These are phyloP conservation scores for Penicillium sp. DNA, from an alignment of 2,329 filamentous ascomycete genomes.

Conservation along the genomic window DNA sequence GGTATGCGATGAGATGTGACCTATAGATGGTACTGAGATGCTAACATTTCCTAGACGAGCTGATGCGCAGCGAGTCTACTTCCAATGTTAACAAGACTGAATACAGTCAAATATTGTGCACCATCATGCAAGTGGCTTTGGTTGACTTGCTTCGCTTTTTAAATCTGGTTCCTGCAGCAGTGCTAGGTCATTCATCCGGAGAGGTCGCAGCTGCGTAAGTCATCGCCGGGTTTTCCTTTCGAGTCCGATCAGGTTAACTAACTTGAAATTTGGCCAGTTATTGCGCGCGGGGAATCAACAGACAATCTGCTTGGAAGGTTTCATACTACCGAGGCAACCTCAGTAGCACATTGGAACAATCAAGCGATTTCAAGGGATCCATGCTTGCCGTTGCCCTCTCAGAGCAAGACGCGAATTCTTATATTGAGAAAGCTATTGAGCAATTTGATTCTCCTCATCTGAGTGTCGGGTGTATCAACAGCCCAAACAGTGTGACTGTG, in stretches of 20 bases:
- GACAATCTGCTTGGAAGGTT: constrained; percentile 13
- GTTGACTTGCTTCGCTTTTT: constrained; percentile 20
- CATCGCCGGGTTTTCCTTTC: neutral
- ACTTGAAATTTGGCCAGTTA: neutral
- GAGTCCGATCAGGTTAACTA: neutral
- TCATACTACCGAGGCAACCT: constrained; percentile 23
- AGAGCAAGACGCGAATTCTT: neutral
- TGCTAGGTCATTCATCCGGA: constrained; percentile 28
- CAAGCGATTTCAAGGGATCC: neutral
- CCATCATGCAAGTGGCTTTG: constrained; percentile 27
- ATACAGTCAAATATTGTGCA: constrained; percentile 27
- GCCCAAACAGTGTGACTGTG: constrained; percentile 5
- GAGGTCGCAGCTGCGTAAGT: constrained; percentile 31
- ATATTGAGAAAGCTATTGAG: neutral
- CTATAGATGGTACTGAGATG: neutral
- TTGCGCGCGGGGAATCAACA: constrained; percentile 14
- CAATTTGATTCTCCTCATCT: neutral
- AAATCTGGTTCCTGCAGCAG: constrained; percentile 13
- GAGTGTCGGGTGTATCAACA: constrained; percentile 10
- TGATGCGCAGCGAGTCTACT: neutral
- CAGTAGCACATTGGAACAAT: neutral
- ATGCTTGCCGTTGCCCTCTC: constrained; percentile 4
- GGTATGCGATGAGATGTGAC: neutral
- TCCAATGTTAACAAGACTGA: constrained; percentile 17
- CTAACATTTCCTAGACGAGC: neutral